Percentiles rank a stretch among this genome's conserved stretches.
These are phyloP conservation scores for Moniliophthora roreri DNA, from an alignment of 1,284 basidiomycete species.

Conservation along the genomic window DNA sequence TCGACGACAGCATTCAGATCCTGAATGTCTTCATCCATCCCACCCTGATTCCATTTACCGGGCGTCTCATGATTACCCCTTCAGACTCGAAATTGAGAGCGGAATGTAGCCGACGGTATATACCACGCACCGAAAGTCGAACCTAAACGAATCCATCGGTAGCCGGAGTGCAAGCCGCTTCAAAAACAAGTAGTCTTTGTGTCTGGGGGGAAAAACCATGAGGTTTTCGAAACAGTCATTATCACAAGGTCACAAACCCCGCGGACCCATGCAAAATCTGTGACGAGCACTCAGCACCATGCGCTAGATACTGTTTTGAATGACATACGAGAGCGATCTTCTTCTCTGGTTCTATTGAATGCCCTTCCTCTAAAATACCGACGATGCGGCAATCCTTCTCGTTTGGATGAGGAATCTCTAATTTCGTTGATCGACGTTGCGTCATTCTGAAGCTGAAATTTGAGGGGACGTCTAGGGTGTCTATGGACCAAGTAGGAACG, in stretches of 20 bases:
- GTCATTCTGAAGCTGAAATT: background rate
- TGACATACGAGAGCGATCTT: constrained; percentile 65
- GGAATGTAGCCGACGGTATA: background rate
- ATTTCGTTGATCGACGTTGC: background rate
- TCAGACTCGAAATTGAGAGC: constrained; percentile 7
- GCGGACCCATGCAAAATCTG: constrained; percentile 78
- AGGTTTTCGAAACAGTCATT: background rate
- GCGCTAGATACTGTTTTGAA: background rate
- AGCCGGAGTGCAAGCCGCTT: constrained; percentile 67
- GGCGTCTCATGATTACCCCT: constrained; percentile 77
- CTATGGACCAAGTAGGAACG: no score
- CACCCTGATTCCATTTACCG: constrained; percentile 61
- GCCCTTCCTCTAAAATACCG: constrained; percentile 65
- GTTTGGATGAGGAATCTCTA: constrained; percentile 53
- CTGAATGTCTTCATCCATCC: constrained; percentile 55
- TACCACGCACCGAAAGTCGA: constrained; percentile 73
- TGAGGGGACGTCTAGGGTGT: no score
- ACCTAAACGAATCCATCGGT: constrained; percentile 78
- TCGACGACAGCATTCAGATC: constrained; percentile 67
- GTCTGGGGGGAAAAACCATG: constrained; percentile 40
- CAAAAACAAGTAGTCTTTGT: constrained; percentile 84
- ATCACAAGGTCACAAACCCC: constrained; percentile 50
- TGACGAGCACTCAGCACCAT: constrained; percentile 6
- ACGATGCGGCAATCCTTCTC: constrained; percentile 49
- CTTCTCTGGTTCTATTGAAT: constrained; percentile 53